phyloP scores from a whole-genome alignment of 306 rosid species.

The Quercus robur region DNA sequence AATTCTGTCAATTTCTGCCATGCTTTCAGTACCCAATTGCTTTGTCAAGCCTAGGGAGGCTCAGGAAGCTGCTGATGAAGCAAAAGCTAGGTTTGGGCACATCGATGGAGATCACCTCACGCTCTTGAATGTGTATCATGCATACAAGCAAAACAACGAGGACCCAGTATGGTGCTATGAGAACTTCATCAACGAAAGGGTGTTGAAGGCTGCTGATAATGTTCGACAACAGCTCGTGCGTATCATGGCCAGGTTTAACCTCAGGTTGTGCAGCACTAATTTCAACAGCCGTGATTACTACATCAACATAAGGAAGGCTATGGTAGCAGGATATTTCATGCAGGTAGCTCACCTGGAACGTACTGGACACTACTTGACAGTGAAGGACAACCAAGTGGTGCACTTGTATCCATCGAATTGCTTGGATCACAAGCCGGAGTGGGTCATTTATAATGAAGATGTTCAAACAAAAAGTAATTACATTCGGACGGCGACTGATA shows the following conservation, averaged over 20 bases:
- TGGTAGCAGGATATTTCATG: slow-evolving; percentile 97
- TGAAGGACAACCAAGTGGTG: slow-evolving; percentile 94
- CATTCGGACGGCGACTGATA: slow-evolving; percentile 84
- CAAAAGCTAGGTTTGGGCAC: slow-evolving; percentile 96
- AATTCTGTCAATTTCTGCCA: slow-evolving; percentile 84
- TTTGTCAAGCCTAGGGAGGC: slow-evolving; percentile 99
- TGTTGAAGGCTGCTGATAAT: slow-evolving; percentile 83
- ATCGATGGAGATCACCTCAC: slow-evolving; percentile 97
- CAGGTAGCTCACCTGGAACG: slow-evolving; percentile 96
- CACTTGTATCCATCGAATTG: slow-evolving; percentile 97
- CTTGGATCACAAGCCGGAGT: slow-evolving; percentile 94
- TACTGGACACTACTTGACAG: slow-evolving; percentile 92
- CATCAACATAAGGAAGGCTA: slow-evolving; percentile 85
- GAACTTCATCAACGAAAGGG: slow-evolving; percentile 77
- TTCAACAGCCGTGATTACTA: slow-evolving; percentile 91
- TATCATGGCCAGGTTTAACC: slow-evolving; percentile 81
- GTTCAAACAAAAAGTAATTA: slow-evolving; percentile 62
- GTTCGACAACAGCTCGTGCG: slow-evolving; percentile 90
- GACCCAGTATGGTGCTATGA: slow-evolving; percentile 93
- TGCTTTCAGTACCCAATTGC: slow-evolving; percentile 99
- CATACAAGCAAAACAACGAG: slow-evolving; percentile 90
- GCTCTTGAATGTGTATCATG: slow-evolving; percentile 89
- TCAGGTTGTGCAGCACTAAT: slow-evolving; percentile 86
- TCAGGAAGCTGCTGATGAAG: slow-evolving; percentile 95
- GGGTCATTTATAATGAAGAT: slow-evolving; percentile 92